Percentiles rank a stretch among this genome's conserved stretches.
phyloP scores from a whole-genome alignment of 257 asterid genomes.

The Solanum piurae region DNA sequence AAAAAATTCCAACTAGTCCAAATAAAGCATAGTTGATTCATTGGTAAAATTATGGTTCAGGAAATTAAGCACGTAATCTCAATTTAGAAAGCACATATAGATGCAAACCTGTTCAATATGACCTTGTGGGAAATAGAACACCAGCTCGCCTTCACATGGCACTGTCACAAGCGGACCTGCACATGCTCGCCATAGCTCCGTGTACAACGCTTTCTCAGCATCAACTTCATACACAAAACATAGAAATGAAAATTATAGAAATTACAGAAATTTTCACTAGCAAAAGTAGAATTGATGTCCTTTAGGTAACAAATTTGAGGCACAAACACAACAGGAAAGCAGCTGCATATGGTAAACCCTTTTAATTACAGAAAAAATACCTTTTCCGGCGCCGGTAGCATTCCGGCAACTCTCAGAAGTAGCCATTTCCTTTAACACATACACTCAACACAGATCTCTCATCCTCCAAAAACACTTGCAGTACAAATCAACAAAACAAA shows the following conservation, averaged over 20 bases:
- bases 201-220: constrained; percentile 69
- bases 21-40: background rate
- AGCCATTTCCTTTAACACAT: constrained; percentile 24
- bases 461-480: constrained; percentile 16
- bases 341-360: background rate
- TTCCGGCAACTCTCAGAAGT: constrained; percentile 32
- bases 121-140: constrained; percentile 92
- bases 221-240: constrained; percentile 30
- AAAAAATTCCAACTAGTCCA: background rate
- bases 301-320: background rate
- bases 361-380: constrained; percentile 5
- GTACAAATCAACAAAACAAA: background rate
- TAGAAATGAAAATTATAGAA: background rate
- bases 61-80: background rate
- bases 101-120: constrained; percentile 82
- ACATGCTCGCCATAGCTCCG: constrained; percentile 93
- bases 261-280: background rate
- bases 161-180: constrained; percentile 96
- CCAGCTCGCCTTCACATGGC: constrained; percentile 70
- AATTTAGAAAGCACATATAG: background rate
- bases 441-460: constrained; percentile 46
- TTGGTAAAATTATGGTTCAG: background rate
- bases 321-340: background rate
- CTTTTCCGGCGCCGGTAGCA: constrained; percentile 34
- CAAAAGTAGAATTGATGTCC: background rate